These are phyloP conservation scores for Phytophthora boehmeriae DNA, from an alignment of 352 stramenopile genomes.

Conservation along the genomic window DNA sequence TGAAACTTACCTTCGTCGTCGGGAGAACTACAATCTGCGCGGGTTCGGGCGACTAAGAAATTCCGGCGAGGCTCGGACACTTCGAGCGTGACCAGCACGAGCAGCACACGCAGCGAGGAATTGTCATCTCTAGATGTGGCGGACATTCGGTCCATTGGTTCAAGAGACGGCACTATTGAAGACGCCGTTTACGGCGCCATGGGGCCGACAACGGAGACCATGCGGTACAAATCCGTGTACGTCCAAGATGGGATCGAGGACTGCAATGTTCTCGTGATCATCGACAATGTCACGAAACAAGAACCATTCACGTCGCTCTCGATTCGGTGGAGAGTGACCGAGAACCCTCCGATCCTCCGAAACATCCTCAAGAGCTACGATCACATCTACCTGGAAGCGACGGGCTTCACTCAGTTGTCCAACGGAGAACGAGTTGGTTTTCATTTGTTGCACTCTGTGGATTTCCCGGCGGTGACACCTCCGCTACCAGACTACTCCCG, in stretches of 20 bases:
- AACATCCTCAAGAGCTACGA: conserved; percentile 38
- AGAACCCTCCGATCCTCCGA: conserved; percentile 32
- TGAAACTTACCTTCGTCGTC: conserved; percentile 29
- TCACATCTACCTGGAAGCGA: conserved; percentile 40
- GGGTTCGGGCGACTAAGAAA: conserved; percentile 27
- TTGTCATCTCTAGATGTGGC: conserved; percentile 23
- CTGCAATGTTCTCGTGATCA: conserved; percentile 34
- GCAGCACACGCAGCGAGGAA: conserved; percentile 20
- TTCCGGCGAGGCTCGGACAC: conserved; percentile 24
- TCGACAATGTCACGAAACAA: conserved; percentile 27
- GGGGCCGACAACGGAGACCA: conserved; percentile 33
- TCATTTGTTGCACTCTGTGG: conserved; percentile 37
- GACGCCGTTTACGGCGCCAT: conserved; percentile 37
- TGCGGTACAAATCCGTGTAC: conserved; percentile 39
- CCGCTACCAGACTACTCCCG: conserved; percentile 27
- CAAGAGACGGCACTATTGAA: conserved; percentile 34
- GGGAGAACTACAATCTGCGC: conserved; percentile 24
- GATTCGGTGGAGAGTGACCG: conserved; percentile 29
- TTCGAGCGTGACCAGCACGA: conserved; percentile 16
- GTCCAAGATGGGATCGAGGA: conserved; percentile 33
- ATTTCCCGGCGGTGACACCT: conserved; percentile 21
- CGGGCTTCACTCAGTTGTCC: conserved; percentile 18
- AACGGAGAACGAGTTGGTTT: conserved; percentile 33
- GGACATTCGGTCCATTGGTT: conserved; percentile 33
- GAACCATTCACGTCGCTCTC: conserved; percentile 26